Evolutionary conservation across 495 filamentous ascomycete species (phyloP), one percentile per base, ranked within the genome.

Genomic region (Neurospora sp.): DNA sequence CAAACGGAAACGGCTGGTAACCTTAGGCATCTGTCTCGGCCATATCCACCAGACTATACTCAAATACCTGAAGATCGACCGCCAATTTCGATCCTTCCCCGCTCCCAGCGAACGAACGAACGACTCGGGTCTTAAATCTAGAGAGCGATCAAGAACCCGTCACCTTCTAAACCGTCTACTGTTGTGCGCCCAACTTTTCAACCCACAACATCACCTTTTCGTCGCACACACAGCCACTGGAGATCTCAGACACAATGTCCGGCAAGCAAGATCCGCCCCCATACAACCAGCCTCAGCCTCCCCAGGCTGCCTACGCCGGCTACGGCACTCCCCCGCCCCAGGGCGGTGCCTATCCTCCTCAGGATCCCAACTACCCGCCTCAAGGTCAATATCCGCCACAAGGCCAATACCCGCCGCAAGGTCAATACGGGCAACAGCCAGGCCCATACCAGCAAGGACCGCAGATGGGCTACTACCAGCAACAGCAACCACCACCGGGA

Each of bases 391-490:
- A 70, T 14, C 39, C 68, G 12, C 69, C 69, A 1, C 35, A 27
- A 22, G 69, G 69, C 39, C 39, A 44, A 38, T 70, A 70, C 14
- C 69, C 68, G 16, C 74, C 70, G 31, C 48, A 44, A 39, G 38
- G 44, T 39, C 66, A 76, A 69, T 74, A 76, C 73, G 70, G 69
- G 37, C 75, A 74, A 41, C 74, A 74, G 14, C 71, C 74, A 68
- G 73, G 76, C 31, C 78, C 71, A 74, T 84, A 85, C 78, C 77
- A 79, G 71, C 76, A 76, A 9, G 74, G 75, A 20, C 82, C 80
- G 46, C 78, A 78, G 73, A 85, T 85, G 84, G 81, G 81, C 69
- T 84, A 84, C 78, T 77, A 80, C 70, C 79, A 78, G 68, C 82
- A 59, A 59, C 48, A 80, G 59, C 78, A 66, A 66, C 53, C 75